A percentile compares a stretch with the other conserved stretches of the same genome.
Evolutionary conservation across 2,329 filamentous ascomycete species (phyloP).

Genomic region (Epichloe elymi): DNA sequence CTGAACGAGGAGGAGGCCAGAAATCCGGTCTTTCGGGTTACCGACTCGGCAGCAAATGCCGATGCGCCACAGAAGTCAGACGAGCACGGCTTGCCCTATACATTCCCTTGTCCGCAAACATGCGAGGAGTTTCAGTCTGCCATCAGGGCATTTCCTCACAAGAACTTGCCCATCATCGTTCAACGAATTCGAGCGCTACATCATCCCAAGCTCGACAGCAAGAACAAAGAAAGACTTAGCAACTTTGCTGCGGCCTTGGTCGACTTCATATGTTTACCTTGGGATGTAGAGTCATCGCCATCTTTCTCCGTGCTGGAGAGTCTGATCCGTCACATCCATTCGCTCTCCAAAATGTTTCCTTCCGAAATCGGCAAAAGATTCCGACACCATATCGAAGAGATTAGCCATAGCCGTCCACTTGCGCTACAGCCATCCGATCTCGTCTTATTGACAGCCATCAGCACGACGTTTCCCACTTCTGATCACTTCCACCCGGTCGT

Average conservation of each 20-base stretch:
- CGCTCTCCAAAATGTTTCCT: constrained; percentile 75
- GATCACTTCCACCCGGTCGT: constrained; percentile 95
- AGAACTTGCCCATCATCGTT: constrained; percentile 63
- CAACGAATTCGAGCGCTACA: constrained; percentile 87
- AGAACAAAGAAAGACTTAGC: constrained; percentile 73
- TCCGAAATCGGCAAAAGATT: constrained; percentile 67
- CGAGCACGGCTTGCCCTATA: constrained; percentile 57
- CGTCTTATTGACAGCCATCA: constrained; percentile 68
- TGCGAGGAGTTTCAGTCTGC: constrained; percentile 62
- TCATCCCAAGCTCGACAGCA: constrained; percentile 70
- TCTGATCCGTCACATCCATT: constrained; percentile 81
- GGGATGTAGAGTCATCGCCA: constrained; percentile 29
- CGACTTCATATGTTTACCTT: constrained; percentile 43
- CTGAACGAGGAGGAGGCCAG: constrained; percentile 44
- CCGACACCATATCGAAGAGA: constrained; percentile 54
- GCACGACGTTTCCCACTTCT: constrained; percentile 80
- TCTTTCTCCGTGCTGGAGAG: constrained; percentile 62
- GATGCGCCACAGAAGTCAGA: constrained; percentile 25
- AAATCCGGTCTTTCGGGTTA: constrained; percentile 34
- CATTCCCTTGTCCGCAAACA: constrained; percentile 71
- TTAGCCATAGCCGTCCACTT: constrained; percentile 34
- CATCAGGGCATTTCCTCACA: constrained; percentile 44
- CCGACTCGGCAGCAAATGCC: constrained; percentile 28
- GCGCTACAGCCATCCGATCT: constrained; percentile 57
- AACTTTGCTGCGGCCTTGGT: constrained; percentile 55